Evolutionary conservation across 306 rosid species (phyloP), one percentile per base, ranked within the genome.

Genomic region (Oemleria cerasiformis): DNA sequence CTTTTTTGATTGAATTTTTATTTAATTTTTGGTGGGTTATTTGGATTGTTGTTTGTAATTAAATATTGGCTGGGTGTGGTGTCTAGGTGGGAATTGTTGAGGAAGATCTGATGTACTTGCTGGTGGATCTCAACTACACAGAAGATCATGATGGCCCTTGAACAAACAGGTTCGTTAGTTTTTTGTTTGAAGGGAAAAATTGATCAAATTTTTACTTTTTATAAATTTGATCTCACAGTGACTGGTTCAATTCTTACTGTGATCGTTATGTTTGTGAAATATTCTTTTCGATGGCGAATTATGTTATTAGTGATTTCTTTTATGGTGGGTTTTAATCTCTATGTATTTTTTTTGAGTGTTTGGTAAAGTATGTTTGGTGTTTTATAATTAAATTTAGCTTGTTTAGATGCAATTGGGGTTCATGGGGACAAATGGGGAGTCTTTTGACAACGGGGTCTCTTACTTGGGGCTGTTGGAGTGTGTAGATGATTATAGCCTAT

Each of bases 91-190:
- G 71, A 76, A 78, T 80, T 62, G 76, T 66, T 7, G 74, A 54
- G 83, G 84, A 86, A 87, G 93, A 89, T 86, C 94, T 92, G 84
- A 92, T 92, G 97, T 86, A 80, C 92, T 76, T 79, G 85, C 86
- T 77, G 79, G 97, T 71, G 86, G 96, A 92, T 92, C 93, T 89
- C 73, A 71, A 73, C 79, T 89, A 72, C 74, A 81, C 86, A 65
- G 77, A 77, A 73, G 92, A 89, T 83, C 96, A 86, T 82, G 90
- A 92, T 83, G 97, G 90, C 93, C 86, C 93, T 84, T 92, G 93
- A 92, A 83, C 85, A 79, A 51, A 76, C 85, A 78, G 97, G 97
- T 92, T 65, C 62, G 68, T 12, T 36, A 58, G 41, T 69, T 11
- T 4, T 40, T 60, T 40, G n/a, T 23, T 15, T 15, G 6, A 1